Conservation (phyloP, 2,329 filamentous ascomycete genomes). For the Aspergillus sp. region DNA sequence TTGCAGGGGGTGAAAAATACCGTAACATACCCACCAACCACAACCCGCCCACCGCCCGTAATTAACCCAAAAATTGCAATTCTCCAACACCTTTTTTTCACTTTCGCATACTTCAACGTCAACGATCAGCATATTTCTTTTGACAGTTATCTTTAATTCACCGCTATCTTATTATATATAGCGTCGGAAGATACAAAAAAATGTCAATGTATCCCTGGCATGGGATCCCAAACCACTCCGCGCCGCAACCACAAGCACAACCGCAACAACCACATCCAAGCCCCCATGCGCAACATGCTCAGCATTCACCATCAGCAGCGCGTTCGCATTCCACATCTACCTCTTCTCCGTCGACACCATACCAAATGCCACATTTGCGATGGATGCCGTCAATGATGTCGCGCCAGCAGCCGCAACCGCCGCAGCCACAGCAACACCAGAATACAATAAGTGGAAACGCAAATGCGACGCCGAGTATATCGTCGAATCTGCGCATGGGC, state of each 20-base stretch:
- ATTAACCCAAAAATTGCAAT: slow-evolving; percentile 1
- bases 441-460: slow-evolving; percentile 5
- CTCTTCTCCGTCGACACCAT: slow-evolving; percentile 3
- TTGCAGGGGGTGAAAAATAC: slow-evolving; percentile 12
- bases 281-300: no score
- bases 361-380: slow-evolving; percentile 18
- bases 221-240: slow-evolving; percentile 5
- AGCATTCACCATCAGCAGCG: no score
- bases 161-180: background rate
- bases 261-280: background rate
- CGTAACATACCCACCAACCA: slow-evolving; percentile 17
- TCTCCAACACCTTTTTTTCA: background rate
- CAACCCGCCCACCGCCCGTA: background rate
- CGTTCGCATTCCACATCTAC: no score
- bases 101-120: background rate
- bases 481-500: slow-evolving; percentile 13
- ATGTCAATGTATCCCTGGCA: slow-evolving; percentile 14
- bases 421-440: slow-evolving; percentile 1
- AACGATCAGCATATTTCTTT: background rate
- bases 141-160: background rate
- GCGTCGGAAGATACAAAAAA: background rate
- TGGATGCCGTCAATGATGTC: slow-evolving; percentile 21
- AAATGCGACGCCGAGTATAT: slow-evolving; percentile 7
- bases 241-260: background rate
- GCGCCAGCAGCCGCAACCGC: slow-evolving; percentile 8